Evolutionary conservation across 148 eudicot species (phyloP).

Genomic region (Heliamphora exappendiculata): DNA sequence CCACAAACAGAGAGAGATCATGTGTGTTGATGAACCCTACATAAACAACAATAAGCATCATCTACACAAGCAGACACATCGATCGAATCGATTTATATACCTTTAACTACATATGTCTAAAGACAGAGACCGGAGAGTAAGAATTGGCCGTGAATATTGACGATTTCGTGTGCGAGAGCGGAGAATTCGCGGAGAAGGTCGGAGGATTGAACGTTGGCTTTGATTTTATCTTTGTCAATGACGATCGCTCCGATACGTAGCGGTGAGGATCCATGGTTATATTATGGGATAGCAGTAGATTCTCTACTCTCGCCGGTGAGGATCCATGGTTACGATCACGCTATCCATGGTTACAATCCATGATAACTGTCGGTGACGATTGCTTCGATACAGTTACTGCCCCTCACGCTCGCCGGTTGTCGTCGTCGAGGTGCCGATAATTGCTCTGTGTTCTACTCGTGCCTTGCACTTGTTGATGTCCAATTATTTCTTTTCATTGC

Average conservation of each 20-base stretch:
- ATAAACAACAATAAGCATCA: neutral
- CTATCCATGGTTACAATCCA: no score
- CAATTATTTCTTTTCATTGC: no score
- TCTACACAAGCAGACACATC: neutral
- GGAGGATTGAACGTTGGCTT: conserved; percentile 51
- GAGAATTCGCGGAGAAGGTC: conserved; percentile 41
- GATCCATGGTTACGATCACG: no score
- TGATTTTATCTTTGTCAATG: conserved; percentile 40
- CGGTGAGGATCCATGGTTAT: conserved; percentile 65
- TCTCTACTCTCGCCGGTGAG: no score
- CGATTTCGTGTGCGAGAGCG: conserved; percentile 16
- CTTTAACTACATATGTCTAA: neutral
- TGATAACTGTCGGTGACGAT: no score
- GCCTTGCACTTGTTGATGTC: no score
- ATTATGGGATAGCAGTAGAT: conserved; percentile 33
- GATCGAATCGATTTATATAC: neutral
- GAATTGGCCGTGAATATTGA: conserved; percentile 50
- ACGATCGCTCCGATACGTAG: conserved; percentile 67
- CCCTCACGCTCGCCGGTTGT: no score
- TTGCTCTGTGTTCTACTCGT: no score
- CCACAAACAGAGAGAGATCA: no score
- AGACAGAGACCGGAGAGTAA: conserved; percentile 49
- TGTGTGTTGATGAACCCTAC: conserved; percentile 80
- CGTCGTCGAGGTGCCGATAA: no score
- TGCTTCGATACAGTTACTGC: no score